A percentile compares a stretch with the other conserved stretches of the same genome.
These are phyloP conservation scores for Neocucurbitaria cava DNA, from an alignment of 2,329 filamentous ascomycete genomes.

Conservation along the genomic window DNA sequence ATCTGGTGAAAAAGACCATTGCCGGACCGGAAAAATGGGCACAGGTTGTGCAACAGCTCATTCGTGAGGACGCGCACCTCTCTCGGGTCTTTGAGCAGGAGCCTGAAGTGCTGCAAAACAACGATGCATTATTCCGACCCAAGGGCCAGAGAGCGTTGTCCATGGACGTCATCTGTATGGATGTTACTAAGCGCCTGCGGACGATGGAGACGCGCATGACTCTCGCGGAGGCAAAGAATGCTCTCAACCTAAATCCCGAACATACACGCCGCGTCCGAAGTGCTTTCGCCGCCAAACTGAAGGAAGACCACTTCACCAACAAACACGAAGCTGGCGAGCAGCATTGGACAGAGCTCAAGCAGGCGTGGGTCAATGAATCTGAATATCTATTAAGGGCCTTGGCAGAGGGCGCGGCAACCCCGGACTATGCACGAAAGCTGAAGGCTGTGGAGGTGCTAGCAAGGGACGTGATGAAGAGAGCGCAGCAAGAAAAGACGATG, in stretches of 20 bases:
- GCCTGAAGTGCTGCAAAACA: constrained; percentile 59
- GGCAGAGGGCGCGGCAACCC: constrained; percentile 58
- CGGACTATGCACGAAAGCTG: constrained; percentile 62
- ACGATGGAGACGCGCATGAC: constrained; percentile 70
- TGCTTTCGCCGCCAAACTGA: constrained; percentile 71
- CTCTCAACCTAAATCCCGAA: constrained; percentile 72
- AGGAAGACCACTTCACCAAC: constrained; percentile 71
- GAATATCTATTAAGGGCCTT: constrained; percentile 64
- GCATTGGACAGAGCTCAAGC: constrained; percentile 74
- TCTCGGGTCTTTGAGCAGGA: constrained; percentile 65
- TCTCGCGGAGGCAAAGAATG: constrained; percentile 76
- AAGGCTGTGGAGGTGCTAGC: constrained; percentile 75
- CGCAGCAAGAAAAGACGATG: constrained; percentile 70
- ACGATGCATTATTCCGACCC: constrained; percentile 33
- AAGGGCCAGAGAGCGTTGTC: constrained; percentile 69
- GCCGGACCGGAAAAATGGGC: constrained; percentile 78
- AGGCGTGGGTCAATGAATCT: constrained; percentile 69
- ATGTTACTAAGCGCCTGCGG: constrained; percentile 82
- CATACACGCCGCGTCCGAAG: constrained; percentile 70
- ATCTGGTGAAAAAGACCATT: constrained; percentile 76
- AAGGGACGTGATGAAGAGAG: constrained; percentile 78
- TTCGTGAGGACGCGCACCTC: constrained; percentile 70
- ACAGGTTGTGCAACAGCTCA: constrained; percentile 69
- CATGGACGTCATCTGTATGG: constrained; percentile 79
- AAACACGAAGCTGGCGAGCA: constrained; percentile 75